These are phyloP conservation scores for Penicillium odoratum DNA, from an alignment of 495 filamentous ascomycete species.

Conservation along the genomic window DNA sequence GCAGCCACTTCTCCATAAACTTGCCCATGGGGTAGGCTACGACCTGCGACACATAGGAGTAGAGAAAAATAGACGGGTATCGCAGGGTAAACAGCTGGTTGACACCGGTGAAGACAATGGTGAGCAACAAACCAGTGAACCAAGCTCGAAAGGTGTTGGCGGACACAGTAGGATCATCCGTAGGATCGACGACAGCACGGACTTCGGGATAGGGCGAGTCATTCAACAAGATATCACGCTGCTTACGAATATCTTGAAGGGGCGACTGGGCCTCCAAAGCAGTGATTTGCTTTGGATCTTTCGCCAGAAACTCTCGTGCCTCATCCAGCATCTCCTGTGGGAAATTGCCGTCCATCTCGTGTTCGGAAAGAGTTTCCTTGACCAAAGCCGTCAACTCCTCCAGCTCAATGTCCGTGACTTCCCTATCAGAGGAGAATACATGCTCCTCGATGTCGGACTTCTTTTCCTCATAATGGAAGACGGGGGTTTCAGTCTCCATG, in stretches of 20 bases:
- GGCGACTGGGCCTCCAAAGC: conserved; percentile 1
- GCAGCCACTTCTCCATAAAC: conserved; percentile 37
- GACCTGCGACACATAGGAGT: conserved; percentile 61
- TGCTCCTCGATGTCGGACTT: conserved; percentile 1
- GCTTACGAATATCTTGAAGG: background rate
- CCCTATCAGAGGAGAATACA: background rate
- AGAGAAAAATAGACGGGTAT: conserved; percentile 71
- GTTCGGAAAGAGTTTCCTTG: conserved; percentile 5
- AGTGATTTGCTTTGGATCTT: conserved; percentile 3
- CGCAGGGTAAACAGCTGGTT: conserved; percentile 66
- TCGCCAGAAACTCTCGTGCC: conserved; percentile 6
- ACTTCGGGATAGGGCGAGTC: conserved; percentile 50
- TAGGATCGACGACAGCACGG: conserved; percentile 39
- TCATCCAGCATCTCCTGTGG: conserved; percentile 5
- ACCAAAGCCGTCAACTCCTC: conserved; percentile 1
- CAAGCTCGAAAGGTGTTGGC: conserved; percentile 64
- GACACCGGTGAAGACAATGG: conserved; percentile 58
- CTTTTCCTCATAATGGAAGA: conserved; percentile 3
- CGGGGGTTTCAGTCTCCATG: background rate
- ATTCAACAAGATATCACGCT: conserved; percentile 6
- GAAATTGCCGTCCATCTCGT: conserved; percentile 7
- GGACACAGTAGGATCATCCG: conserved; percentile 57
- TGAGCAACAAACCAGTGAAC: conserved; percentile 60
- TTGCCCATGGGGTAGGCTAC: conserved; percentile 62
- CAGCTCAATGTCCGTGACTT: background rate